Conservation (phyloP, 805 yeast genomes). For the Barnettozyma populi region DNA sequence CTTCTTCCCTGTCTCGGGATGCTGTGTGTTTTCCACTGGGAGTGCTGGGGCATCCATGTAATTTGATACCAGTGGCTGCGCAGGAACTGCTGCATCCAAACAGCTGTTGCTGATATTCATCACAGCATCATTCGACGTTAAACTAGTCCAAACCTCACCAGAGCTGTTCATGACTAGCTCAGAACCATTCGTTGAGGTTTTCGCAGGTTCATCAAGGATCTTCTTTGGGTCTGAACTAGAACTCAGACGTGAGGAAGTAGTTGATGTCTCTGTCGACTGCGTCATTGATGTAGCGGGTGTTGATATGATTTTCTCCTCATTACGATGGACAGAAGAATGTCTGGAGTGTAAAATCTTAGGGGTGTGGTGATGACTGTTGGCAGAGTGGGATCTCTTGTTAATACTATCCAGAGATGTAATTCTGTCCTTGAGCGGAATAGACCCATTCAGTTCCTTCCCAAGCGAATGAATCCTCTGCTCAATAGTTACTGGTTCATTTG, state of each 20-base stretch:
- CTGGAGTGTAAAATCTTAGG: not conserved
- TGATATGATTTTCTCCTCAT: not conserved
- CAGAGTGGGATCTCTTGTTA: not conserved
- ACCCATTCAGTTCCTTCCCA: conserved; percentile 19
- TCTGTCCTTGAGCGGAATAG: conserved; percentile 21
- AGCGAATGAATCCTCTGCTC: conserved; percentile 20
- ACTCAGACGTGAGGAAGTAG: not conserved
- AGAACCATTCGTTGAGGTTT: not conserved
- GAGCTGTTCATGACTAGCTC: not conserved
- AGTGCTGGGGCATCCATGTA: not conserved
- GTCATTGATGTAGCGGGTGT: not conserved
- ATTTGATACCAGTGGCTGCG: conserved; percentile 2
- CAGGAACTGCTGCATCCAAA: not conserved
- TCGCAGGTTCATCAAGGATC: not conserved
- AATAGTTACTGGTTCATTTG: conserved; percentile 5
- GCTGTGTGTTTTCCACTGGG: not conserved
- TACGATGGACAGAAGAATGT: not conserved
- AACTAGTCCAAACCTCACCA: not conserved
- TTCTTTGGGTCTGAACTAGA: conserved; percentile 4
- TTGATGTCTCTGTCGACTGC: not conserved
- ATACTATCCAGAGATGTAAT: conserved; percentile 7
- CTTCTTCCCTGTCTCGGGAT: not conserved
- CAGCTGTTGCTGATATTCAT: not conserved
- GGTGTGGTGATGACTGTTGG: not conserved
- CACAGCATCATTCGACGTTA: not conserved